Base-by-base conservation (phyloP, 208 protist genomes). In the Zelonia costaricensis region DNA sequence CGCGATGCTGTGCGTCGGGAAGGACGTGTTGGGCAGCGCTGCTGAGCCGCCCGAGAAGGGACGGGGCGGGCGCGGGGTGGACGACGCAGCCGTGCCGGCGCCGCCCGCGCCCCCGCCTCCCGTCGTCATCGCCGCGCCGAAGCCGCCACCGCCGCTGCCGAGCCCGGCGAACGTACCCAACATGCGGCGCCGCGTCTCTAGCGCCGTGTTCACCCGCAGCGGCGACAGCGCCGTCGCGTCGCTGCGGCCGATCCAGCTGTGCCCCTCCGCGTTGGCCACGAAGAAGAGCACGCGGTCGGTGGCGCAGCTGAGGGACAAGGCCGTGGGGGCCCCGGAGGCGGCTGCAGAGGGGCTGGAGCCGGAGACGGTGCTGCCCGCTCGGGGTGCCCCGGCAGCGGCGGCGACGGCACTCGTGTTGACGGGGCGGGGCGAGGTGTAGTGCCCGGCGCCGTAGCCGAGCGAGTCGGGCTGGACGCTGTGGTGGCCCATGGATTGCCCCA, bases 231-330 rank as follows among this genome's bases (percentile, higher is more conserved):
- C 12, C n/a, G 52, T 39, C n/a, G 52, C 23, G 49, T 63, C 51
- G 61, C 63, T 69, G 39, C 64, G 58, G 51, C 66, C 64, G 22
- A 77, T 63, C 76, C 70, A 74, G 57, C 60, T 54, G 18, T 60
- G 49, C 0, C 75, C 68, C 12, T 60, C 53, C 2, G 53, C 58
- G 42, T 52, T 60, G 3, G 49, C 65, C 54, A 61, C 66, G 52
- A 71, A 83, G n/a, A 84, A 46, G 30, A 92, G 74, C 25, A 84
- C 59, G 33, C 76, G 23, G 25, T 72, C 62, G 4, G 42, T 62
- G 10, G 70, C 68, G 48, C 77, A 75, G 69, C 82, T 89, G 38
- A 92, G 69, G 8, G 82, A 84, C n/a, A 89, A 76, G 2, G 82
- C 64, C 9, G 74, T 74, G 10, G 78, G 78, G n/a, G 46, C 25